phyloP scores from a whole-genome alignment of 1,284 basidiomycete species.

The Agroathelia rolfsii region DNA sequence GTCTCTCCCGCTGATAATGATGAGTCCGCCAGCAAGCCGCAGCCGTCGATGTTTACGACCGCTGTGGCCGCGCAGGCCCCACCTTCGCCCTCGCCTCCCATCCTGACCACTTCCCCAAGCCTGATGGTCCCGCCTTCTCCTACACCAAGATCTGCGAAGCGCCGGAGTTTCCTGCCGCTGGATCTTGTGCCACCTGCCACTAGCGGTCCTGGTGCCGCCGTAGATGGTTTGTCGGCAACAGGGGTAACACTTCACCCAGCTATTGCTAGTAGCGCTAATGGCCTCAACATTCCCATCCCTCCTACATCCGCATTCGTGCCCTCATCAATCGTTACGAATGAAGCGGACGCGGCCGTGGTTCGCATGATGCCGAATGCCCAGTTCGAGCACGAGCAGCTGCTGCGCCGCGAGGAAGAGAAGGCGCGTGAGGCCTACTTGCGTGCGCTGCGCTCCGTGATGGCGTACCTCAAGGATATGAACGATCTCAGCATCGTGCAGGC shows the following conservation, averaged over 20 bases:
- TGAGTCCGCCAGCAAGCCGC: no score
- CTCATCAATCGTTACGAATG: conserved; percentile 36
- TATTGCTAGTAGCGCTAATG: no score
- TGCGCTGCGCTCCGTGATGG: conserved; percentile 84
- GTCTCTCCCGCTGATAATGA: conserved; percentile 16
- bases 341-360: no score
- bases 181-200: no score
- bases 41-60: conserved; percentile 14
- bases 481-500: conserved; percentile 68
- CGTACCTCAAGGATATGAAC: conserved; percentile 90
- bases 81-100: conserved; percentile 11
- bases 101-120: conserved; percentile 21
- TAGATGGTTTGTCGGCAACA: no score
- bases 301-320: conserved; percentile 54
- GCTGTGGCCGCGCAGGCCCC: no score
- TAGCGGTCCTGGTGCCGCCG: conserved; percentile 28
- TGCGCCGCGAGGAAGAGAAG: conserved; percentile 62
- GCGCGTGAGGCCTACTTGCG: conserved; percentile 60
- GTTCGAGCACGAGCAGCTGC: no score
- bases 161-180: conserved; percentile 80
- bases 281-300: conserved; percentile 47
- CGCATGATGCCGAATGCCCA: no score
- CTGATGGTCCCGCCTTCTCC: conserved; percentile 38
- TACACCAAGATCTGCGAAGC: conserved; percentile 48
- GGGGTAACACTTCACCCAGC: no score